A percentile compares a stretch with the other conserved stretches of the same genome.
Conservation (phyloP, 163 green algal species). For the Picocystis sp. region DNA sequence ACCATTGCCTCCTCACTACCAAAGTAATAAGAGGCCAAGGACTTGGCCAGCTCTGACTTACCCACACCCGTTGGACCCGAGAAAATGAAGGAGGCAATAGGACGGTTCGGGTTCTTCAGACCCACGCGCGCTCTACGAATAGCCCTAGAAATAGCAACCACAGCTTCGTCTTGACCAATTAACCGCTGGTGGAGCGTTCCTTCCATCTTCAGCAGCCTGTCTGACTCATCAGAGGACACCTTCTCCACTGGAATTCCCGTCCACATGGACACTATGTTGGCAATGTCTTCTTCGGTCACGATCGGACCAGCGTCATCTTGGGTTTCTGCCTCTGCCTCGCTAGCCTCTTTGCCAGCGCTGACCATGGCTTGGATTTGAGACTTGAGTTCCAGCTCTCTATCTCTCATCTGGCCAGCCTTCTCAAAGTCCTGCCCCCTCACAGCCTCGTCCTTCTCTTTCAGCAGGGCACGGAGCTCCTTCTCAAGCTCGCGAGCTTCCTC, state of each 20-base stretch:
- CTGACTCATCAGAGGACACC: conserved; percentile 16
- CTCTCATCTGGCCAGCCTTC: conserved; percentile 82
- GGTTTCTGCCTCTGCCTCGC: conserved; percentile 8
- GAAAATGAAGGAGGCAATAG: conserved; percentile 7
- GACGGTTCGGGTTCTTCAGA: conserved; percentile 14
- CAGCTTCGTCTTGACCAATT: conserved; percentile 8
- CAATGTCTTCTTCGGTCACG: conserved; percentile 12
- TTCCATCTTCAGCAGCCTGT: conserved; percentile 16
- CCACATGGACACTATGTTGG: conserved; percentile 18
- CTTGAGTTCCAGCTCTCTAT: conserved; percentile 58
- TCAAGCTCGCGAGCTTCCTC: conserved; percentile 40
- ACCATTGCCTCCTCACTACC: conserved; percentile 63
- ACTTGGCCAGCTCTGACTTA: conserved; percentile 87
- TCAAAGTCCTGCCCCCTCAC: conserved; percentile 94
- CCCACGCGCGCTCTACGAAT: conserved; percentile 19
- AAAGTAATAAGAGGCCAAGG: conserved; percentile 39
- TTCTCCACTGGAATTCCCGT: conserved; percentile 23
- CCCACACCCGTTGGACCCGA: conserved; percentile 50
- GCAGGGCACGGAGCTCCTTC: conserved; percentile 85
- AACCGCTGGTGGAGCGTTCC: conserved; percentile 18
- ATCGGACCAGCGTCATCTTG: conserved; percentile 5
- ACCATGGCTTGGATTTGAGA: conserved; percentile 43
- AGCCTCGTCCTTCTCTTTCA: conserved; percentile 89
- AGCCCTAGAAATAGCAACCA: conserved; percentile 7
- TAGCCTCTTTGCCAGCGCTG: conserved; percentile 18